Base-by-base conservation (phyloP, 208 protist genomes). In the Trypanosoma platydactyli region DNA sequence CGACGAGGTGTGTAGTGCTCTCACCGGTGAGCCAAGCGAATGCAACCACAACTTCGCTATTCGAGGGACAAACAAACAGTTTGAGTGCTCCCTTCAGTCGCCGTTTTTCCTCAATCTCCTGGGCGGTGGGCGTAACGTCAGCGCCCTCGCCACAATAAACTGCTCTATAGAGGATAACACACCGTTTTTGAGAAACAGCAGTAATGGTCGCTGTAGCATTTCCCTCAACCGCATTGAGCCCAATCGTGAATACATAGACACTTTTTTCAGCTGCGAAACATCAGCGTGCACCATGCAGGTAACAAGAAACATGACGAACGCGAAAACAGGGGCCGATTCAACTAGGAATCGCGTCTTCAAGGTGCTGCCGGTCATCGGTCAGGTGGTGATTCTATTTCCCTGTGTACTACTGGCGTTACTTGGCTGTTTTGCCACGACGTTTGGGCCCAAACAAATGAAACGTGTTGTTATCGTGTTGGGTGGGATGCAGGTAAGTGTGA, bases 151-250 rank as follows among this genome's bases (percentile, higher is more conserved):
- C 18, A 30, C 83, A 16, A 45, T 95, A 16, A 86, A 91, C 74
- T 95, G 84, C 72, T 60, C 64, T 48, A 88, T 85, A 1, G 22
- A 54, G 3, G 76, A 92, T 65, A 77, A 67, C 41, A 38, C 22
- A 5, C 64, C 79, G n/a, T 91, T 90, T 49, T 29, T 60, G 15
- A 70, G 65, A 16, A 51, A 64, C 25, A 33, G 68, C 1, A 71
- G 64, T 4, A 84, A 78, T 12, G 33, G 40, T 35, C n/a, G n/a
- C n/a, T 95, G 86, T 52, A 45, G 45, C 53, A 81, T 95, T 71
- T 69, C 75, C 30, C 72, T 95, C 45, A 91, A 89, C 64, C 86
- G 90, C 44, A 78, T 90, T 13, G 87, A 95, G 69, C 80, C 73
- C 9, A 56, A 87, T 40, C 16, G 68, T 3, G 74, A 67, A 58